phyloP scores from a whole-genome alignment of 2,329 filamentous ascomycete species.

The Cadophora sp. region DNA sequence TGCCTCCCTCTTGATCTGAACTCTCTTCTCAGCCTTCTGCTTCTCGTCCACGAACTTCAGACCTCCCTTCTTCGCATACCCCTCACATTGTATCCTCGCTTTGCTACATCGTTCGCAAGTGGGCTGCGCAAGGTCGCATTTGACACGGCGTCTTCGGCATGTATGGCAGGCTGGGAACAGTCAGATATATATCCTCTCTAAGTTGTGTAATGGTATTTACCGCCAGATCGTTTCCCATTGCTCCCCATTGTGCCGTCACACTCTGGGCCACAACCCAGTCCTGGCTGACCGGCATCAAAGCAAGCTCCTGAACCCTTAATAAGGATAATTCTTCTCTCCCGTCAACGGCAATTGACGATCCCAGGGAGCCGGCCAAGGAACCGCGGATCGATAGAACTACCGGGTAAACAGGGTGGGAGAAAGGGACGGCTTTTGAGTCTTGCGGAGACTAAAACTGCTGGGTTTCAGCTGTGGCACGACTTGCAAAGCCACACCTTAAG shows the following conservation, averaged over 20 bases:
- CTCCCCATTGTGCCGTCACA: not conserved
- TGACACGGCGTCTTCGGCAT: conserved; percentile 26
- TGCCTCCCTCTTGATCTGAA: conserved; percentile 30
- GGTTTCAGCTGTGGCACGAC: not conserved
- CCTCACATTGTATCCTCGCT: conserved; percentile 27
- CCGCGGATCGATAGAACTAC: not conserved
- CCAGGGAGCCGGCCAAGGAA: not conserved
- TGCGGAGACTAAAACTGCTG: not conserved
- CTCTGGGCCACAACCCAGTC: not conserved
- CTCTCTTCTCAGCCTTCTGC: conserved; percentile 28
- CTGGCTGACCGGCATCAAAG: not conserved
- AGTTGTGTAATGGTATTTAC: not conserved
- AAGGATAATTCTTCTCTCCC: not conserved
- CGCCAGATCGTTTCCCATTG: conserved; percentile 5
- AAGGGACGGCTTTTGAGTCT: not conserved
- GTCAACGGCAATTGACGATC: not conserved
- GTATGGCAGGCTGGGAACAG: conserved; percentile 26
- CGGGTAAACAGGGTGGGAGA: not conserved
- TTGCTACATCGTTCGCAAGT: conserved; percentile 24
- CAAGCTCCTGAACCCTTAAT: not conserved
- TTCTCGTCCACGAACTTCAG: conserved; percentile 35
- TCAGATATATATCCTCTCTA: not conserved
- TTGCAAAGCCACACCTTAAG: not conserved
- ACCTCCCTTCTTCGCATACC: conserved; percentile 23
- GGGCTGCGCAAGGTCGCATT: conserved; percentile 28